Percentiles rank a stretch among this genome's conserved stretches.
These are phyloP conservation scores for Fallopia convolvulus DNA, from an alignment of 148 eudicot genomes.

Conservation along the genomic window DNA sequence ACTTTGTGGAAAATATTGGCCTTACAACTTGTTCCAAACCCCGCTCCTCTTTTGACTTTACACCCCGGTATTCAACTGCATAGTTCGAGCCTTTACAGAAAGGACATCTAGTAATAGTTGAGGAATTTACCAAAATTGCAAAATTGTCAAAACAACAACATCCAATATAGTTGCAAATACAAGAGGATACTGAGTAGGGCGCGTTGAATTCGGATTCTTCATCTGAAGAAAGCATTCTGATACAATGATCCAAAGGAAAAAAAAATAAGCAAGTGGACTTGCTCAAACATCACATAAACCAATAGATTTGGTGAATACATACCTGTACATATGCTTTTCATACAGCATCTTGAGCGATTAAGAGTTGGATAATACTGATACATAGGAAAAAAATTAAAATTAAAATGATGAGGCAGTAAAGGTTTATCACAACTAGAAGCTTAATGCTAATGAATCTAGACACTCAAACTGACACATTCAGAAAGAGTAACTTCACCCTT, in stretches of 20 bases:
- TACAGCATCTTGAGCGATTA: slow-evolving; percentile 95
- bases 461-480: background rate
- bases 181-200: slow-evolving; percentile 97
- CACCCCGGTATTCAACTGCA: slow-evolving; percentile 96
- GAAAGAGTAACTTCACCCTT: background rate
- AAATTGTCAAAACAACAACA: background rate
- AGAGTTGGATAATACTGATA: slow-evolving; percentile 94
- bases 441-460: background rate
- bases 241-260: slow-evolving; percentile 13
- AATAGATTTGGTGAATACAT: slow-evolving; percentile 11
- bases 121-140: slow-evolving; percentile 20
- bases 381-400: background rate
- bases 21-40: slow-evolving; percentile 94
- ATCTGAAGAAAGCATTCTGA: slow-evolving; percentile 98
- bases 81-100: slow-evolving; percentile 91
- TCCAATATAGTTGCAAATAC: background rate
- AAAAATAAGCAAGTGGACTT: background rate
- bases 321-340: slow-evolving; percentile 99
- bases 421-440: background rate
- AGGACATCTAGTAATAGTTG: slow-evolving; percentile 73
- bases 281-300: background rate
- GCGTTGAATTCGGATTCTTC: slow-evolving; percentile 94
- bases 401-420: background rate
- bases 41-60: slow-evolving; percentile 88
- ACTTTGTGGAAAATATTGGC: background rate